Percentiles rank a stretch among this genome's conserved stretches.
Conservation (phyloP, 257 asterid species). For the Rauvolfia tetraphylla region DNA sequence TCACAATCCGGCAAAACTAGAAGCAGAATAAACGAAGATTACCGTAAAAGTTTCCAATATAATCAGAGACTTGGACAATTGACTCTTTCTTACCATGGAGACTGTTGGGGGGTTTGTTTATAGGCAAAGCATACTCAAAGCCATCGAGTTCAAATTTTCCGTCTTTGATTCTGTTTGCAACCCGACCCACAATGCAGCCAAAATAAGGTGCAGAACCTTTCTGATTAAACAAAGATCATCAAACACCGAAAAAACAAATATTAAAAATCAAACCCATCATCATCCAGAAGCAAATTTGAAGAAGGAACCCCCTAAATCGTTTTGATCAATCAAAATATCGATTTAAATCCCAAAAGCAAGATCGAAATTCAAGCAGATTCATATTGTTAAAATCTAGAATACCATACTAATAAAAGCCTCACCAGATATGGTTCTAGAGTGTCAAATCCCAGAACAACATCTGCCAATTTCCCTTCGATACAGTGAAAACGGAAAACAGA, state of each 20-base stretch:
- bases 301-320: background rate
- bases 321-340: background rate
- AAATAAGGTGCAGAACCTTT: constrained; percentile 87
- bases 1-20: background rate
- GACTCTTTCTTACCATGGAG: constrained; percentile 65
- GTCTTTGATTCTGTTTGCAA: constrained; percentile 90
- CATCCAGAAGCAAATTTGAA: background rate
- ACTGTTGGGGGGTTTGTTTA: constrained; percentile 90
- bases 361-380: background rate
- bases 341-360: constrained; percentile 1
- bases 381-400: background rate
- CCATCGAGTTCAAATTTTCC: constrained; percentile 83
- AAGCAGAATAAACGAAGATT: background rate
- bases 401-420: background rate
- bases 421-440: constrained; percentile 87
- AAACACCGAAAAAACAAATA: constrained; percentile 13
- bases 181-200: constrained; percentile 98
- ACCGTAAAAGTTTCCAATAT: background rate
- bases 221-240: constrained; percentile 31
- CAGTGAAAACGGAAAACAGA: background rate
- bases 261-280: background rate
- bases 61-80: background rate
- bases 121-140: constrained; percentile 56
- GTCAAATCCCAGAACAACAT: constrained; percentile 98
- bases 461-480: constrained; percentile 71